phyloP scores from a whole-genome alignment of 352 stramenopile species.

The Globisporangium cederbergense region DNA sequence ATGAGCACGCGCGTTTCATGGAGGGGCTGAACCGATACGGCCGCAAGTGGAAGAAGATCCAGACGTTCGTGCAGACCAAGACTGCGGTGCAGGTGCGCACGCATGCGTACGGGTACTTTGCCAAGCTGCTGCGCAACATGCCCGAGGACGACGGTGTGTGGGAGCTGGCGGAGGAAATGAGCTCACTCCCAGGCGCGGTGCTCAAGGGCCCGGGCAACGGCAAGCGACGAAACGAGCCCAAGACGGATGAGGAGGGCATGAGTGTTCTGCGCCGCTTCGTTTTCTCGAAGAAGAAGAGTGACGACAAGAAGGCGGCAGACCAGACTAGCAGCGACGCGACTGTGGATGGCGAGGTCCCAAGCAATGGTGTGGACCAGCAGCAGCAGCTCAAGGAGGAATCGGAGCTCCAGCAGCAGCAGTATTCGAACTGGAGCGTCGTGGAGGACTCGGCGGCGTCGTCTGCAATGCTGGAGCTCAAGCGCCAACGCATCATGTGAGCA shows the following conservation, averaged over 20 bases:
- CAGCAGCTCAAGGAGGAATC: conserved; percentile 3
- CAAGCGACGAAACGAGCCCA: conserved; percentile 78
- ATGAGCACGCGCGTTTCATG: conserved; percentile 84
- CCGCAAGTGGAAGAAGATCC: conserved; percentile 88
- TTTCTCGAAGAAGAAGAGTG: conserved; percentile 75
- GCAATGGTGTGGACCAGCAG: conserved; percentile 3
- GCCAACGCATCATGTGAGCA: conserved; percentile 28
- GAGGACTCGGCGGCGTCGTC: conserved; percentile 33
- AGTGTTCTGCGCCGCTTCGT: conserved; percentile 80
- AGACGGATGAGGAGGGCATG: conserved; percentile 82
- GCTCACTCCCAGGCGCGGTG: conserved; percentile 64
- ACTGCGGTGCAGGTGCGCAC: conserved; percentile 82
- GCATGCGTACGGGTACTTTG: conserved; percentile 87
- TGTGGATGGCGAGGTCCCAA: background rate
- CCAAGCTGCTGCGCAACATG: conserved; percentile 84
- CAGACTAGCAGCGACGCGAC: background rate
- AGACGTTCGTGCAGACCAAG: conserved; percentile 84
- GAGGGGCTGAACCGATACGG: conserved; percentile 82
- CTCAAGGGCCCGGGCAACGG: conserved; percentile 71
- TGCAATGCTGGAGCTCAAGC: conserved; percentile 35
- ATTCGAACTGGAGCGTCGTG: conserved; percentile 26
- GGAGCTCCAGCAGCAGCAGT: conserved; percentile 7
- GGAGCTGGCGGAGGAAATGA: conserved; percentile 80
- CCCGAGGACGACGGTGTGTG: conserved; percentile 79
- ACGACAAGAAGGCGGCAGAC: conserved; percentile 34